phyloP scores from a whole-genome alignment of 768 basidiomycete species.

The Chlorophyllum brunneum region DNA sequence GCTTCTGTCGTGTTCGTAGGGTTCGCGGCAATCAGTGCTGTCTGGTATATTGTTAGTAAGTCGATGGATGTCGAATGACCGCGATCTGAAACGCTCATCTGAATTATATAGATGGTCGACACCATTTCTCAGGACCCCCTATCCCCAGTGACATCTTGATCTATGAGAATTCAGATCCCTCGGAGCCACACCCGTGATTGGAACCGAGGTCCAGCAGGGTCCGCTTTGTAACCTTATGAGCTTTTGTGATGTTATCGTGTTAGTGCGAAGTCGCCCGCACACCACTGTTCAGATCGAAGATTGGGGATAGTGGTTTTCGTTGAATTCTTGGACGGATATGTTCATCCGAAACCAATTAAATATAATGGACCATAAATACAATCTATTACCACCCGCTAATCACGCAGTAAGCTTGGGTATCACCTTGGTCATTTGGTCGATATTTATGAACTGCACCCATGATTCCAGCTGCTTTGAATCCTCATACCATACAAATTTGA shows the following conservation, averaged over 20 bases:
- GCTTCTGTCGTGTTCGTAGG: conserved; percentile 66
- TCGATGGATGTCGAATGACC: conserved; percentile 11
- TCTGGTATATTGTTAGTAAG: conserved; percentile 60
- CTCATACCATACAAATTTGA: conserved; percentile 70
- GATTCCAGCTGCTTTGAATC: conserved; percentile 62
- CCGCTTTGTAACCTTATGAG: not conserved
- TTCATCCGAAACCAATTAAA: not conserved
- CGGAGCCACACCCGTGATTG: not conserved
- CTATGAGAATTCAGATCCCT: not conserved
- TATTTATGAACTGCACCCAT: conserved; percentile 83
- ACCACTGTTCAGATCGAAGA: no score
- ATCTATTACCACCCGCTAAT: no score
- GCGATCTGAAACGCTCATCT: conserved; percentile 1
- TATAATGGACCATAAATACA: not conserved
- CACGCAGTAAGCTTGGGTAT: conserved; percentile 70
- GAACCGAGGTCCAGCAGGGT: not conserved
- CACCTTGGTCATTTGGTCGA: conserved; percentile 79
- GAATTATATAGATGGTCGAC: conserved; percentile 33
- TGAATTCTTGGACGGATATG: no score
- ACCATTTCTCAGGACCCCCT: conserved; percentile 42
- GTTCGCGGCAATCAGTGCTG: conserved; percentile 51
- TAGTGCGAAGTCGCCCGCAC: no score
- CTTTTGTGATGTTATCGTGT: not conserved
- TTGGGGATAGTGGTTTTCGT: no score
- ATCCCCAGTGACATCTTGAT: conserved; percentile 20